Evolutionary conservation across 2,329 filamentous ascomycete species (phyloP), one percentile per base, ranked within the genome.

Genomic region (Colletotrichum incanum): DNA sequence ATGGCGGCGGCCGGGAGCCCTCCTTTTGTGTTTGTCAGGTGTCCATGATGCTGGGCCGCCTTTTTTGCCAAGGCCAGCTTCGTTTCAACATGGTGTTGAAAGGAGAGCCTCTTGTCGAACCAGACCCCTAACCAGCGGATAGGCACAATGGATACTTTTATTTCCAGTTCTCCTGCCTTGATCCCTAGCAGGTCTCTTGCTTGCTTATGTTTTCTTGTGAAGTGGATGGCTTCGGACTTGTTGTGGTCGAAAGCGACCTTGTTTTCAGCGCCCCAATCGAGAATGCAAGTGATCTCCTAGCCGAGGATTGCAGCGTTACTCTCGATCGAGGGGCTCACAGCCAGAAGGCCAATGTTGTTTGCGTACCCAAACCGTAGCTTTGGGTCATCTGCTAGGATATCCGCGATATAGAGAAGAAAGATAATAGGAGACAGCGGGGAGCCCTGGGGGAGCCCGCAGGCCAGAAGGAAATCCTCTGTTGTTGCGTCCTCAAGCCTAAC

Each of bases 381-480:
- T 16, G 12, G 23, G 5, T 54, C 50, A 6, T 54, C 50, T 54
- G 23, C 9, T 34, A 71, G 37, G n/a, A 59, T 47, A 8, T 65
- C 50, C n/a, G 34, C 23, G 14, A 65, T 28, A 34, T 71, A 71
- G 16, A 71, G 54, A 6, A 65, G 43, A 31, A 63, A 71, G 37
- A 71, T 20, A 23, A 65, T 71, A 34, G 41, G 58, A 23, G 70
- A 72, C 26, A 43, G 16, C 4, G 59, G 70, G 26, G 65, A 72
- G 14, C 70, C 59, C 43, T 72, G 59, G 5, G 50, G 59, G 9
- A 65, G 47, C 8, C 65, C 70, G 47, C 43, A 68, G 23, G 8
- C 16, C n/a, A 55, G 31, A 1, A 9, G 28, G 18, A 20, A 28
- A n/a, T 52, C 11, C 5, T 52, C 50, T 7, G 60, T 72, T 14